Percentiles rank a stretch among this genome's conserved stretches.
Conservation (phyloP, 441 rosid species). For the Gossypium trilobum region DNA sequence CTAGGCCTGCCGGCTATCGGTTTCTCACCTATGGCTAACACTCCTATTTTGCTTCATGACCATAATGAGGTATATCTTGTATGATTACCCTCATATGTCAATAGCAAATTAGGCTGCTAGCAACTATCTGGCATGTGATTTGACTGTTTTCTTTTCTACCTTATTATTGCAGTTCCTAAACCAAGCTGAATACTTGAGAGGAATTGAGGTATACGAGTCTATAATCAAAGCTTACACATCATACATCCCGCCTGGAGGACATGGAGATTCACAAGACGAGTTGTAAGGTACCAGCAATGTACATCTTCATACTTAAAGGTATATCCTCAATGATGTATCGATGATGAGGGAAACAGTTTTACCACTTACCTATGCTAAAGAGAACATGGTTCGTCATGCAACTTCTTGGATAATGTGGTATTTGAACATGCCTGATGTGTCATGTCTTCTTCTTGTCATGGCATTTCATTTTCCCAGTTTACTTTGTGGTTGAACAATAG, state of each 20-base stretch:
- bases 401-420: neutral
- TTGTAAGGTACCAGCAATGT: conserved; percentile 22
- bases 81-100: neutral
- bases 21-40: conserved; percentile 84
- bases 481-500: neutral
- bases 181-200: conserved; percentile 73
- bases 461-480: neutral
- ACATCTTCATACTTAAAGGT: neutral
- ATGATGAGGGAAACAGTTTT: conserved; percentile 4
- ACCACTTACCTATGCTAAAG: neutral
- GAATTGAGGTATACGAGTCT: conserved; percentile 63
- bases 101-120: neutral
- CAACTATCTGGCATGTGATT: neutral
- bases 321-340: neutral
- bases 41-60: conserved; percentile 79
- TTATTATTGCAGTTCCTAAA: conserved; percentile 55
- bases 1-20: conserved; percentile 74
- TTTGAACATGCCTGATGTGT: neutral
- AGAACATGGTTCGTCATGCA: neutral
- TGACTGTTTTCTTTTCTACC: neutral
- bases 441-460: neutral
- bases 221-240: conserved; percentile 60
- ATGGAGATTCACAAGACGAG: conserved; percentile 39
- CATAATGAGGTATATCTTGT: conserved; percentile 67
- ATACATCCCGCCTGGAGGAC: conserved; percentile 24